A percentile compares a stretch with the other conserved stretches of the same genome.
These are phyloP conservation scores for Lophiotrema nucula DNA, from an alignment of 495 filamentous ascomycete genomes.

Conservation along the genomic window DNA sequence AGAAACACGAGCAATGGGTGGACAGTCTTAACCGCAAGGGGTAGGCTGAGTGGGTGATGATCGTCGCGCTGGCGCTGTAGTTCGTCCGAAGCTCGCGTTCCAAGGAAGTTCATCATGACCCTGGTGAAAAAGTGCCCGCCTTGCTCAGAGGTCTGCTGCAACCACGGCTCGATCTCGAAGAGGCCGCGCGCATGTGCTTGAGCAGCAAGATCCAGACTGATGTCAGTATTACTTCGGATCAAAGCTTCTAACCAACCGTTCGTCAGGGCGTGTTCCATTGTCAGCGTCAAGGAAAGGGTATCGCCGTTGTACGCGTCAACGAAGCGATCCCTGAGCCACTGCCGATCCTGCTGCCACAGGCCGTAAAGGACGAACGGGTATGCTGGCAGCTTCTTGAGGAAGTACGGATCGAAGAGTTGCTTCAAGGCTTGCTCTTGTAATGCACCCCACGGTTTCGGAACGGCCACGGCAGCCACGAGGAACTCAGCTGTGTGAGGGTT, in stretches of 20 bases:
- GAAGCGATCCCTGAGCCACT: slow-evolving; percentile 76
- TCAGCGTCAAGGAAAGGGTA: slow-evolving; percentile 69
- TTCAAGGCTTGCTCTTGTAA: slow-evolving; percentile 63
- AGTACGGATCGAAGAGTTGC: slow-evolving; percentile 60
- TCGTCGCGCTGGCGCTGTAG: slow-evolving; percentile 65
- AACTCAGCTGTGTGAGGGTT: slow-evolving; percentile 72
- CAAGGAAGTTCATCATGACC: slow-evolving; percentile 69
- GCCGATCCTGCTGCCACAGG: slow-evolving; percentile 81
- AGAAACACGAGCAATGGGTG: slow-evolving; percentile 75
- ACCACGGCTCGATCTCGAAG: slow-evolving; percentile 81
- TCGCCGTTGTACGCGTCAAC: slow-evolving; percentile 75
- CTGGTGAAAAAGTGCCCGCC: slow-evolving; percentile 57
- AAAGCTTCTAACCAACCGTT: slow-evolving; percentile 82
- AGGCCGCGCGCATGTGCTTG: slow-evolving; percentile 79
- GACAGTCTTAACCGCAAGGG: slow-evolving; percentile 80
- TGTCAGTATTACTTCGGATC: slow-evolving; percentile 68
- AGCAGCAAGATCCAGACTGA: slow-evolving; percentile 85
- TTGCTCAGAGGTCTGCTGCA: slow-evolving; percentile 61
- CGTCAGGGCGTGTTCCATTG: slow-evolving; percentile 76
- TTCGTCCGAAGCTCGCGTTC: slow-evolving; percentile 81
- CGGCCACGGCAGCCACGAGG: slow-evolving; percentile 70
- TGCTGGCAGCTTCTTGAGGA: slow-evolving; percentile 62
- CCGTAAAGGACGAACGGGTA: slow-evolving; percentile 84
- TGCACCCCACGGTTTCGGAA: slow-evolving; percentile 63
- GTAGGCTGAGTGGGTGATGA: slow-evolving; percentile 60